Percentiles rank a stretch among this genome's conserved stretches.
These are phyloP conservation scores for Hanseniaspora occidentalis DNA, from an alignment of 805 yeast genomes.

Conservation along the genomic window DNA sequence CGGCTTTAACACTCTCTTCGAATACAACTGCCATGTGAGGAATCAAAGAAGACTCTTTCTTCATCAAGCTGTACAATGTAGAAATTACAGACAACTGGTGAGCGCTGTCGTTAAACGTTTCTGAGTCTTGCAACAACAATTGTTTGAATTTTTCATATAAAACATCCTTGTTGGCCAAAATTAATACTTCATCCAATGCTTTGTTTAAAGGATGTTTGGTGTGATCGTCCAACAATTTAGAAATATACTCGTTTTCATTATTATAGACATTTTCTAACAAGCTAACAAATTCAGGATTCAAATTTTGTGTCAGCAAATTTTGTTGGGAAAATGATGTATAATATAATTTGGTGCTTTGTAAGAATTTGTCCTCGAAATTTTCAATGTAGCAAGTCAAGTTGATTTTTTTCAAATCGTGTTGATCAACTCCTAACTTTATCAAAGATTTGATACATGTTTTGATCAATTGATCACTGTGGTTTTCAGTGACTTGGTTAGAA, in stretches of 20 bases:
- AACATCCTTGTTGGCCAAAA: slow-evolving; percentile 44
- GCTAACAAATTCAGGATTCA: neutral
- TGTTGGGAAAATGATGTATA: slow-evolving; percentile 9
- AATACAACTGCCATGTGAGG: slow-evolving; percentile 65
- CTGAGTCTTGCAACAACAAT: slow-evolving; percentile 37
- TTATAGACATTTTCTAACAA: neutral
- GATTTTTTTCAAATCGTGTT: slow-evolving; percentile 75
- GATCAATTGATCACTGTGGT: slow-evolving; percentile 38
- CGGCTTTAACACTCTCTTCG: slow-evolving; percentile 55
- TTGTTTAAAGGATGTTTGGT: slow-evolving; percentile 50
- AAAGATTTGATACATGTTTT: slow-evolving; percentile 73
- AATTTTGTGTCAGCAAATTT: neutral
- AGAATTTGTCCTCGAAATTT: slow-evolving; percentile 65
- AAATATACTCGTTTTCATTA: slow-evolving; percentile 69
- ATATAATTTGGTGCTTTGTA: slow-evolving; percentile 48
- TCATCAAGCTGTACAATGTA: slow-evolving; percentile 63
- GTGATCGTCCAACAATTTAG: slow-evolving; percentile 72
- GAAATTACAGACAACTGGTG: slow-evolving; percentile 36
- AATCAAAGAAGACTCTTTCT: slow-evolving; percentile 67
- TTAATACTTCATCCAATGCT: slow-evolving; percentile 53
- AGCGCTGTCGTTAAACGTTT: slow-evolving; percentile 44
- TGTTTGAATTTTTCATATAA: slow-evolving; percentile 66
- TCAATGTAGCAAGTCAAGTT: slow-evolving; percentile 72
- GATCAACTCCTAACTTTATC: slow-evolving; percentile 83
- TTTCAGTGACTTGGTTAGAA: slow-evolving; percentile 33